A percentile compares a stretch with the other conserved stretches of the same genome.
phyloP scores from a whole-genome alignment of 805 yeast species.

The Yarrowia sp. region DNA sequence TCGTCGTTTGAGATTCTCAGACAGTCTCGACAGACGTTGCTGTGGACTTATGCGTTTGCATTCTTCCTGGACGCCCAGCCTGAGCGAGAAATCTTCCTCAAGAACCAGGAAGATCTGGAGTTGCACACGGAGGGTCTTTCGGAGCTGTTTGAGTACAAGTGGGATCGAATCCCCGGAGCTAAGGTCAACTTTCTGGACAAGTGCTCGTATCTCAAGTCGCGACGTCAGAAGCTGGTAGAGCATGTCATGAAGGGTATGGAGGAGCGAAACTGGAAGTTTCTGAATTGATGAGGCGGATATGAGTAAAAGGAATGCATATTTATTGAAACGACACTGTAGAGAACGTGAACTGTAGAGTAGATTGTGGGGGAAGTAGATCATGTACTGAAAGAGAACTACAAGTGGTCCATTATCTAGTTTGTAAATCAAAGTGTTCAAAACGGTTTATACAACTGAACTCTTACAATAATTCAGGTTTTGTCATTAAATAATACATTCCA shows the following conservation, averaged over 20 bases:
- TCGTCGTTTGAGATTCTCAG: constrained; percentile 72
- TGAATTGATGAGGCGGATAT: not conserved
- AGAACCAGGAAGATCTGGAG: constrained; percentile 68
- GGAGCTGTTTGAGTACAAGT: constrained; percentile 59
- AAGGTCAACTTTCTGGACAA: constrained; percentile 55
- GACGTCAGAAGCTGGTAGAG: constrained; percentile 55
- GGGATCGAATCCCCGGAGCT: constrained; percentile 49
- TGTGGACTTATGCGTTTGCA: constrained; percentile 90
- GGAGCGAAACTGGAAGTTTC: constrained; percentile 51
- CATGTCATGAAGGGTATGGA: constrained; percentile 55
- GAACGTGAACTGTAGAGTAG: no score
- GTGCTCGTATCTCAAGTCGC: constrained; percentile 54
- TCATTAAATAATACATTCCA: constrained; percentile 30
- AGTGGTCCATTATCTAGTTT: no score
- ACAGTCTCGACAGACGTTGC: constrained; percentile 74
- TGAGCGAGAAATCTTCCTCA: constrained; percentile 69
- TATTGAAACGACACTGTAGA: constrained; percentile 3
- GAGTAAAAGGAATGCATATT: constrained; percentile 23
- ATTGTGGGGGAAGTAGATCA: no score
- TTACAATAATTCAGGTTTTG: no score
- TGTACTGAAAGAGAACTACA: no score
- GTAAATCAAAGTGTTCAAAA: no score
- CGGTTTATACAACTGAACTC: no score
- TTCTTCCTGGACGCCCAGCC: constrained; percentile 65
- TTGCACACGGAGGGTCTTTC: constrained; percentile 74